phyloP scores from a whole-genome alignment of 441 rosid species.

The Lepidium campestre region DNA sequence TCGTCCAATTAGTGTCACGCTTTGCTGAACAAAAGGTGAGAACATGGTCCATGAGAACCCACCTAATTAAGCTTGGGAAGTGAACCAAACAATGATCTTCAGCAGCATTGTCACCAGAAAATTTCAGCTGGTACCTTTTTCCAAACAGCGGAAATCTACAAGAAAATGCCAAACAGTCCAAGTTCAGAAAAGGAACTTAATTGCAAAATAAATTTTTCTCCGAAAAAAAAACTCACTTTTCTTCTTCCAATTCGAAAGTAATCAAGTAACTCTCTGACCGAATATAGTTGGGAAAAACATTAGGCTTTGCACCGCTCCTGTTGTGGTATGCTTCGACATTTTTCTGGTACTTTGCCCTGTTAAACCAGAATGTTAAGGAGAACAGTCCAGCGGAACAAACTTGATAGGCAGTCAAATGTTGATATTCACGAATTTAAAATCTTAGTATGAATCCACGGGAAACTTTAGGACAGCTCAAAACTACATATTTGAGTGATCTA shows the following conservation, averaged over 20 bases:
- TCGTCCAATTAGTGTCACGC: background rate
- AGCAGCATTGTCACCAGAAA: constrained; percentile 67
- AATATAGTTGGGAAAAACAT: constrained; percentile 92
- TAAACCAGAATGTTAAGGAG: constrained; percentile 7
- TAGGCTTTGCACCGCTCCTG: constrained; percentile 73
- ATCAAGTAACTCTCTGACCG: constrained; percentile 95
- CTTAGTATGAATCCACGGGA: background rate
- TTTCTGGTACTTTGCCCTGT: constrained; percentile 98
- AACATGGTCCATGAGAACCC: background rate
- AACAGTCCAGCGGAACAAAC: background rate
- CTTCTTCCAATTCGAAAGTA: constrained; percentile 93
- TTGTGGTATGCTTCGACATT: constrained; percentile 97
- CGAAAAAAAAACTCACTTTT: constrained; percentile 50
- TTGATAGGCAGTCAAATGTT: background rate
- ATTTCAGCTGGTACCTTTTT: constrained; percentile 87
- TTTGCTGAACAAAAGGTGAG: background rate
- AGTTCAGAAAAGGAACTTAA: background rate
- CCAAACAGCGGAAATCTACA: constrained; percentile 92
- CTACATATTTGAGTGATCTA: background rate
- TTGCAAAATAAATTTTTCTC: background rate
- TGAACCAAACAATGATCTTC: constrained; percentile 97
- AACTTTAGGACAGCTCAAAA: background rate
- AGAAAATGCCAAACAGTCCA: background rate
- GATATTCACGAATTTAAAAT: background rate
- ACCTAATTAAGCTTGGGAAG: constrained; percentile 98